A percentile compares a stretch with the other conserved stretches of the same genome.
Evolutionary conservation across 345 rosid genomes (phyloP).

Genomic region (Lenwebbia sp.): DNA sequence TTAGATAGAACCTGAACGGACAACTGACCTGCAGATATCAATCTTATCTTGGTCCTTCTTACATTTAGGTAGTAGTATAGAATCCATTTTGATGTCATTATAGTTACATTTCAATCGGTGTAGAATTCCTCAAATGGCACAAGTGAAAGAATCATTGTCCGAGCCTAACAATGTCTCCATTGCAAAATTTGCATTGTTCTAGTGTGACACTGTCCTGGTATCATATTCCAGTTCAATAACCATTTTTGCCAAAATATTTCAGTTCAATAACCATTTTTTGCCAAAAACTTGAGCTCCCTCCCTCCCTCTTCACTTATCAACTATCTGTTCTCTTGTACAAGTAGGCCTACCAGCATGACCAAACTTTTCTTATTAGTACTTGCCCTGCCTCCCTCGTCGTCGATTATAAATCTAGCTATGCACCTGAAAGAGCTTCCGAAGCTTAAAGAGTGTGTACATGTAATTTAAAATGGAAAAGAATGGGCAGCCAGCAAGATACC

Average conservation of each 20-base stretch:
- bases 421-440: neutral
- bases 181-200: neutral
- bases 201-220: neutral
- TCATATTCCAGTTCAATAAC: neutral
- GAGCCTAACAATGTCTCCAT: neutral
- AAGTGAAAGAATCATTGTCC: neutral
- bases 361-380: neutral
- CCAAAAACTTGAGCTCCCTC: neutral
- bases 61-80: neutral
- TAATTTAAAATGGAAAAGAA: neutral
- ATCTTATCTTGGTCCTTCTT: neutral
- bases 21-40: neutral
- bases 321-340: neutral
- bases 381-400: neutral
- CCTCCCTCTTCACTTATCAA: neutral
- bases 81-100: neutral
- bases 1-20: neutral
- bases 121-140: neutral
- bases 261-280: neutral
- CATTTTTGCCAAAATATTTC: neutral
- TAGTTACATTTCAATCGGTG: neutral
- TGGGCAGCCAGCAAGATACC: neutral
- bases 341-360: neutral
- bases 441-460: neutral
- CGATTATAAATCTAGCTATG: neutral